Evolutionary conservation across 805 yeast genomes (phyloP), one percentile per base, ranked within the genome.

Genomic region (Barnettozyma sucrosica): DNA sequence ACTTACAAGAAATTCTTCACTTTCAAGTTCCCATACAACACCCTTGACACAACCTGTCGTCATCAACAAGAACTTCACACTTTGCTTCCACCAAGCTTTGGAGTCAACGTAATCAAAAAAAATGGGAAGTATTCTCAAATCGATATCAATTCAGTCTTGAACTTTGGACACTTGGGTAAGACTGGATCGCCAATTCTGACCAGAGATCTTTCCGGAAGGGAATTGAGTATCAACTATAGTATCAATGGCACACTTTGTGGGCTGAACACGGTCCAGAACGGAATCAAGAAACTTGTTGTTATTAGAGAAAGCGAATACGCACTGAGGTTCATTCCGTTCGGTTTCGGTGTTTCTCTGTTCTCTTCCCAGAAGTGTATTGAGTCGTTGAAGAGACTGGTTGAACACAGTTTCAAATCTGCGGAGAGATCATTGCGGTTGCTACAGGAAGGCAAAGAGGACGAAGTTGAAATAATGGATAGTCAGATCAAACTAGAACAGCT

Each of bases 201-300:
- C 4, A 66, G 64, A 36, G 85, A 79, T 61, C 66, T 77, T 51
- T 62, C 75, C 2, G 70, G 70, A 48, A 77, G 72, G 4, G 69
- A 69, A 46, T 36, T 62, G 23, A 75, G 81, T 51, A 66, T 80
- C 8, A 69, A 71, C 44, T 80, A 80, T 52, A 68, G 77, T 1
- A 73, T 80, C 26, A 82, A 79, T 53, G 81, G 82, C 7, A 74
- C 75, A 48, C 66, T 80, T 48, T 77, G 80, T 38, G 82, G 78
- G 20, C 69, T 74, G 46, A 68, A 70, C 46, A 49, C 56, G 24
- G 56, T 50, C 34, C 25, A 20, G 26, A 58, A 59, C 10, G 60
- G 47, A 1, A 13, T 42, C 8, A 44, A 36, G 14, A 55, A 60
- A 43, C 51, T 65, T 13, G 63, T 60, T 25, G 59, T 69, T 16